Evolutionary conservation across 192 early-diverging fungal species (phyloP).

Genomic region (Gryganskiella cystojenkinii): DNA sequence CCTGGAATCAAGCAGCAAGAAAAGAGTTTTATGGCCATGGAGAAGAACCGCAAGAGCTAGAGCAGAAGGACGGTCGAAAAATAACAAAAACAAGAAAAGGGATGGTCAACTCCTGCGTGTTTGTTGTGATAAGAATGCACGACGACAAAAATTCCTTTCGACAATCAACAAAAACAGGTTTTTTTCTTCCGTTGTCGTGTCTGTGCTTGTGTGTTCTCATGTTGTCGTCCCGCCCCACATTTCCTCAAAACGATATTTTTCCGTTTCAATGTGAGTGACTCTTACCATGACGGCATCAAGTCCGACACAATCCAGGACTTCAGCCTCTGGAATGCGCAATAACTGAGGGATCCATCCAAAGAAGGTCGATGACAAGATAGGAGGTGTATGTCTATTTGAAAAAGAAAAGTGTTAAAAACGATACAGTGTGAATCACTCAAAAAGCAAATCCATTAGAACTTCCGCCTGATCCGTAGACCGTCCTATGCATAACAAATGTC

Average conservation of each 20-base stretch:
- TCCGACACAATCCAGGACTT: conserved; percentile 61
- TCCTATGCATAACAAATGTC: too few species aligned
- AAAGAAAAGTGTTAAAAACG: too few species aligned
- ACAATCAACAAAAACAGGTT: too few species aligned
- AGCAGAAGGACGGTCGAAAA: too few species aligned
- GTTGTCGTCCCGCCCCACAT: too few species aligned
- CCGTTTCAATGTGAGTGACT: not conserved
- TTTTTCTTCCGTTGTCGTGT: too few species aligned
- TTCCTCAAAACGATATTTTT: too few species aligned
- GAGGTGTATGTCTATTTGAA: conserved; percentile 57
- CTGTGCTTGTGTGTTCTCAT: too few species aligned
- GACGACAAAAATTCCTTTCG: not conserved
- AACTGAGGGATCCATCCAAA: conserved; percentile 67
- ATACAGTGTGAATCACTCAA: too few species aligned
- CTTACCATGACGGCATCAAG: conserved; percentile 68
- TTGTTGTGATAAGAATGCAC: too few species aligned
- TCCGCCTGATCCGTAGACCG: too few species aligned
- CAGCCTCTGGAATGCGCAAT: conserved; percentile 55
- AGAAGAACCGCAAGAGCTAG: conserved; percentile 65
- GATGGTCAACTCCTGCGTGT: not conserved
- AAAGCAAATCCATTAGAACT: too few species aligned
- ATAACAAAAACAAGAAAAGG: not conserved
- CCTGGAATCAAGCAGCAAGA: conserved; percentile 59
- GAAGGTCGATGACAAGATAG: conserved; percentile 54
- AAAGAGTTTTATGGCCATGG: conserved; percentile 60